Percentiles rank a stretch among this genome's conserved stretches.
These are phyloP conservation scores for Phaffomyces antillensis DNA, from an alignment of 805 yeast species.

Conservation along the genomic window DNA sequence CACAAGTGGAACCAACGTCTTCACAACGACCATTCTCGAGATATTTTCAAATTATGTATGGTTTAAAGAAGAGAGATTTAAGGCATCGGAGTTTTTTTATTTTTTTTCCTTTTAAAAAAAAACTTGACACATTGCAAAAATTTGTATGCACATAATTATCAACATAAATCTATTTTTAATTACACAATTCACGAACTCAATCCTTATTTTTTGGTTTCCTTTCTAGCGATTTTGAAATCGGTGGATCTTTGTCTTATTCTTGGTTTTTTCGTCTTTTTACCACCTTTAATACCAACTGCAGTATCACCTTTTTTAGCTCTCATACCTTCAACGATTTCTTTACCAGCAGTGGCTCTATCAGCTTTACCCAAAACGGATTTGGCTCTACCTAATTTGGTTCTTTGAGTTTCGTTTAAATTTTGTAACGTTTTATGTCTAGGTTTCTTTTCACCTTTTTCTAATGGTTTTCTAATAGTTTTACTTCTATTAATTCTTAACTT, in stretches of 20 bases:
- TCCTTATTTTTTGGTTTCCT: conserved; percentile 1
- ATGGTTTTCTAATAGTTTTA: conserved; percentile 28
- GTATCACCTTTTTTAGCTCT: conserved; percentile 67
- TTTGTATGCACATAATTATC: too few relatives aligned
- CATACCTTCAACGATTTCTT: conserved; percentile 56
- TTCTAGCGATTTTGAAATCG: conserved; percentile 30
- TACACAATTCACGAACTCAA: neutral
- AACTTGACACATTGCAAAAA: too few relatives aligned
- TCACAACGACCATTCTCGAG: neutral
- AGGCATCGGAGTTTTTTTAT: too few relatives aligned
- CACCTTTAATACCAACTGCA: conserved; percentile 55
- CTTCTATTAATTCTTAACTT: conserved; percentile 74
- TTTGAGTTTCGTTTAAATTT: conserved; percentile 54
- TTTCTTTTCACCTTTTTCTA: neutral
- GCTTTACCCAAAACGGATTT: conserved; percentile 68
- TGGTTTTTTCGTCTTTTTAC: conserved; percentile 40
- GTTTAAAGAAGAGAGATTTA: too few relatives aligned
- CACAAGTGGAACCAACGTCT: neutral
- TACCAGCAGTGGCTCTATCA: conserved; percentile 66
- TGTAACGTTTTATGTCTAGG: conserved; percentile 11
- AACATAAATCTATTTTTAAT: too few relatives aligned
- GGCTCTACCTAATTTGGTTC: conserved; percentile 76
- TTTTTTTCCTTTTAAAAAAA: too few relatives aligned
- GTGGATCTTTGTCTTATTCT: conserved; percentile 39
- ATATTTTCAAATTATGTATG: too few relatives aligned